A percentile compares a stretch with the other conserved stretches of the same genome.
Conservation (phyloP, 345 rosid species). For the Eucalyptus urophylla region DNA sequence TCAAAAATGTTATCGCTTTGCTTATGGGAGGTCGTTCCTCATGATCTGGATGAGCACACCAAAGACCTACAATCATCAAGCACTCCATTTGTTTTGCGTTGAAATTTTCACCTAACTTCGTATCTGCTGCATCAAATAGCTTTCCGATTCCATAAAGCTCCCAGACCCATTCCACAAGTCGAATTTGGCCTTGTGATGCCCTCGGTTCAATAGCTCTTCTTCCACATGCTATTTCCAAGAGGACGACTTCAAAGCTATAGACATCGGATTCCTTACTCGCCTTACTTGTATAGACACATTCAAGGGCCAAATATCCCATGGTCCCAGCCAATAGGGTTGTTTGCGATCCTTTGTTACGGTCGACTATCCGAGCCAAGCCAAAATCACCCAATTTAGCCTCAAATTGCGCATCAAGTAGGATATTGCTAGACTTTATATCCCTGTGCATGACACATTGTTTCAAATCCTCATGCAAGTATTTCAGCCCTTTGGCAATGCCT, state of each 20-base stretch:
- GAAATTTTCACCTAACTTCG: background rate
- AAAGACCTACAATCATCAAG: background rate
- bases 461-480: slow-evolving; percentile 6
- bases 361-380: slow-evolving; percentile 17
- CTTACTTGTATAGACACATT: background rate
- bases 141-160: background rate
- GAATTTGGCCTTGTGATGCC: background rate
- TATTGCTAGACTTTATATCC: slow-evolving; percentile 18
- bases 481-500: background rate
- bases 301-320: background rate
- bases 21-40: background rate
- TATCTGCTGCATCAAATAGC: background rate
- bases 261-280: background rate
- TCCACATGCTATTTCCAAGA: background rate
- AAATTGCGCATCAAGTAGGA: slow-evolving; percentile 4
- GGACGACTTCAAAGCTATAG: background rate
- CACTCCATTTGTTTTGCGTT: background rate
- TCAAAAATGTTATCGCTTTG: background rate
- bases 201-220: background rate
- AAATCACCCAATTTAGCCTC: slow-evolving; percentile 23
- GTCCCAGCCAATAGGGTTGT: background rate
- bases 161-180: background rate
- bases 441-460: slow-evolving; percentile 15
- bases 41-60: background rate
- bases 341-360: slow-evolving; percentile 7